phyloP scores from a whole-genome alignment of 257 asterid species.

The Lantana camara region DNA sequence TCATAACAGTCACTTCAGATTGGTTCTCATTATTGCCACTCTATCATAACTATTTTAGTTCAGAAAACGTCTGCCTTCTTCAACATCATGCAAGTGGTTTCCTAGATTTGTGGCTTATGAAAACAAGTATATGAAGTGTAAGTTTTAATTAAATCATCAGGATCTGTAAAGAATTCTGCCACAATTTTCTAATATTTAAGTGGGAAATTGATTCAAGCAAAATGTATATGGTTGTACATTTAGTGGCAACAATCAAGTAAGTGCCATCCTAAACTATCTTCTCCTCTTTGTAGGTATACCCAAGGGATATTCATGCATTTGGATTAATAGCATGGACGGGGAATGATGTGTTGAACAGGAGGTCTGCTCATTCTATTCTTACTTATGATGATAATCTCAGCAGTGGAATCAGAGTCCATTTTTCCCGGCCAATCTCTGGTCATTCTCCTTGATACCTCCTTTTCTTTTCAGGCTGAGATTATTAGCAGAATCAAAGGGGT shows the following conservation, averaged over 20 bases:
- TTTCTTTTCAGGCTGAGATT: constrained; percentile 63
- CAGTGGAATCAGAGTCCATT: not conserved
- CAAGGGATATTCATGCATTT: constrained; percentile 89
- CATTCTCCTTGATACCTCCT: not conserved
- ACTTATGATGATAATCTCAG: not conserved
- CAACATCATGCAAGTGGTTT: constrained; percentile 1
- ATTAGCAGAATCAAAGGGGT: constrained; percentile 72
- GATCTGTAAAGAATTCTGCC: no score
- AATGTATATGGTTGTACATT: not conserved
- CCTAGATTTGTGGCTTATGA: constrained; percentile 1
- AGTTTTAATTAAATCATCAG: no score
- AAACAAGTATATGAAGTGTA: no score
- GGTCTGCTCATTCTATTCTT: constrained; percentile 46
- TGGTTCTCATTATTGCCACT: no score
- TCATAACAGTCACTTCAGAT: no score
- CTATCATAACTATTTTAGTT: no score
- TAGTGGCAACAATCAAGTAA: not conserved
- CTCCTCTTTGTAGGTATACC: constrained; percentile 67
- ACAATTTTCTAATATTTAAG: not conserved
- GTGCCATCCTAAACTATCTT: not conserved
- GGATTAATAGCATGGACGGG: constrained; percentile 99
- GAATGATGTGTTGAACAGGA: constrained; percentile 86
- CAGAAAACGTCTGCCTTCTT: no score
- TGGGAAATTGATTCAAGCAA: not conserved
- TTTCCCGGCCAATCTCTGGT: not conserved